Percentiles rank a stretch among this genome's conserved stretches.
Evolutionary conservation across 1,139 yeast species (phyloP).

Genomic region (Yamadazyma conglobata): DNA sequence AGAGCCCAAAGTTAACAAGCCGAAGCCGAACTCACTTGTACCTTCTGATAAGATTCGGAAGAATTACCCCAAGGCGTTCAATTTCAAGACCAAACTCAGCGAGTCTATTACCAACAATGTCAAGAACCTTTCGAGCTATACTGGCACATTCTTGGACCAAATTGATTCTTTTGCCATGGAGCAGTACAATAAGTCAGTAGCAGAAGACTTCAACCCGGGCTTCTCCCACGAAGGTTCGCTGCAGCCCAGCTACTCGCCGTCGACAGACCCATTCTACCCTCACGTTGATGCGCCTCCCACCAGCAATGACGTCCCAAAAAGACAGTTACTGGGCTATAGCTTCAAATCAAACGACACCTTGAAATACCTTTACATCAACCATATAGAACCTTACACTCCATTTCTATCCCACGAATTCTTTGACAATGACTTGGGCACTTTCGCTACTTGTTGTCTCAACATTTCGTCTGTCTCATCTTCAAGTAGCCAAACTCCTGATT

Average conservation of each 20-base stretch:
- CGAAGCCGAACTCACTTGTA: too few species aligned
- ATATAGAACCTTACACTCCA: slow-evolving; percentile 21
- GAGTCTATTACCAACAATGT: slow-evolving; percentile 8
- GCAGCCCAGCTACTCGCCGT: too few species aligned
- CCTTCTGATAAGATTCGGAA: slow-evolving; percentile 2
- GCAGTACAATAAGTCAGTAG: slow-evolving; percentile 9
- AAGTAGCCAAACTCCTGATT: slow-evolving; percentile 12
- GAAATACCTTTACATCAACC: slow-evolving; percentile 12
- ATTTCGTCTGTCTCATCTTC: slow-evolving; percentile 16
- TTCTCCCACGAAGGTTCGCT: too few species aligned
- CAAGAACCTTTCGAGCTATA: slow-evolving; percentile 13
- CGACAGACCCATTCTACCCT: too few species aligned
- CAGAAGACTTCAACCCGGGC: too few species aligned
- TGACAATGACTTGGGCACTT: slow-evolving; percentile 12
- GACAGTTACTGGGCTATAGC: too few species aligned
- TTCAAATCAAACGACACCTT: slow-evolving; percentile 4
- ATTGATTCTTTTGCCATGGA: slow-evolving; percentile 13
- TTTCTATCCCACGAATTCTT: slow-evolving; percentile 15
- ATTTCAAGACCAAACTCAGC: slow-evolving; percentile 3
- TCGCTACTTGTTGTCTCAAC: slow-evolving; percentile 19
- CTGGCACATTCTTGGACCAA: slow-evolving; percentile 18
- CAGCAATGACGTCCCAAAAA: too few species aligned
- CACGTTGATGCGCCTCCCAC: too few species aligned
- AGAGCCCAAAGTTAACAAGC: not conserved
- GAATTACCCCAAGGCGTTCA: slow-evolving; percentile 1